A percentile compares a stretch with the other conserved stretches of the same genome.
phyloP scores from a whole-genome alignment of 225 moss, liverwort and hornwort genomes.

The Sphagnum contortum region DNA sequence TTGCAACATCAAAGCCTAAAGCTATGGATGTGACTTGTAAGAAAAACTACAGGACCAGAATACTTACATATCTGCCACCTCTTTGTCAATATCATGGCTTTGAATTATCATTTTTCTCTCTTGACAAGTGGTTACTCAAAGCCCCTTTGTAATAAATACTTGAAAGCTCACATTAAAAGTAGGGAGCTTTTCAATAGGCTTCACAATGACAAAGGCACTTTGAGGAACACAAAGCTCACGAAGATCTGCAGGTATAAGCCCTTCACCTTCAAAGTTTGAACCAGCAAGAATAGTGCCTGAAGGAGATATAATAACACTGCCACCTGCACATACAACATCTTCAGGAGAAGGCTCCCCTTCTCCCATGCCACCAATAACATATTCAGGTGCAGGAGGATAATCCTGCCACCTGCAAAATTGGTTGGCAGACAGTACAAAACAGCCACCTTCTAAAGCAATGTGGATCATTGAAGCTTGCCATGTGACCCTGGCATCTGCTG shows the following conservation, averaged over 20 bases:
- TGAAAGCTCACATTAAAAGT: too few species aligned
- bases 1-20: too few species aligned
- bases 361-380: constrained; percentile 27
- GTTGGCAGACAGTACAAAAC: constrained; percentile 72
- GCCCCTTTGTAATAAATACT: too few species aligned
- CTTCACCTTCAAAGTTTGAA: constrained; percentile 60
- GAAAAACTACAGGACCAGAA: too few species aligned
- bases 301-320: constrained; percentile 67
- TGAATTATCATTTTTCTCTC: too few species aligned
- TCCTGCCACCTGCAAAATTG: constrained; percentile 64
- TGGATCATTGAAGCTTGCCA: constrained; percentile 81
- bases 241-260: constrained; percentile 43
- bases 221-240: constrained; percentile 16
- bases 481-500: constrained; percentile 41
- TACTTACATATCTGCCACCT: too few species aligned
- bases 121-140: too few species aligned
- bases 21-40: too few species aligned
- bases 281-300: constrained; percentile 45
- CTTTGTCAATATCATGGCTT: background rate
- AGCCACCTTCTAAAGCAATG: constrained; percentile 62
- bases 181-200: too few species aligned
- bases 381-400: constrained; percentile 57
- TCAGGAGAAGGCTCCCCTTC: constrained; percentile 35
- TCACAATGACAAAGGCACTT: too few species aligned
- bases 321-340: constrained; percentile 44